Evolutionary conservation across 306 rosid species (phyloP).

Genomic region (Fagus sylvatica): DNA sequence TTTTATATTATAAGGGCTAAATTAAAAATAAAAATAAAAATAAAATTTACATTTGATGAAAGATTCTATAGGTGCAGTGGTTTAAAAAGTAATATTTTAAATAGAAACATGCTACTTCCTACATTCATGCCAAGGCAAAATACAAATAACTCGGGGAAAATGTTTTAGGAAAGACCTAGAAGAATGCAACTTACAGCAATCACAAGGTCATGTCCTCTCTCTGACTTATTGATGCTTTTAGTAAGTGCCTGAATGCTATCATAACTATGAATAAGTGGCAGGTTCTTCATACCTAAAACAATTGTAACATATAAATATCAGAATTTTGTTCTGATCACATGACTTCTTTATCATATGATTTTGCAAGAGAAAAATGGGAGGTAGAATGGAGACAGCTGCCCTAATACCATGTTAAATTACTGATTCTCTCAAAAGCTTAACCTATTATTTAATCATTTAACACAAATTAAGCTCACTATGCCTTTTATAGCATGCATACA

Average conservation of each 20-base stretch:
- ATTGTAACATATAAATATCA: conserved; percentile 17
- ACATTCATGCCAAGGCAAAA: neutral
- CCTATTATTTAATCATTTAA: too few species aligned
- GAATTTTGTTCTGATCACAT: conserved; percentile 6
- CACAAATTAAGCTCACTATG: neutral
- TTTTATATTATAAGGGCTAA: too few species aligned
- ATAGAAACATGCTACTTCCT: neutral
- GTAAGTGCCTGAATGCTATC: conserved; percentile 75
- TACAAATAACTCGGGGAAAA: conserved; percentile 2
- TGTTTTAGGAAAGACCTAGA: conserved; percentile 10
- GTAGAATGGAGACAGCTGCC: too few species aligned
- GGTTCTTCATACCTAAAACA: conserved; percentile 68
- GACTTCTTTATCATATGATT: conserved; percentile 4
- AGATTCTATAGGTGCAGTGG: conserved; percentile 4
- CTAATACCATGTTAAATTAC: too few species aligned
- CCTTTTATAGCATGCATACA: neutral
- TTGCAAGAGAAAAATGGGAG: neutral
- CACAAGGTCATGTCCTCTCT: conserved; percentile 89
- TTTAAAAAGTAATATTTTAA: neutral
- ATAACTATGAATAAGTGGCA: conserved; percentile 95
- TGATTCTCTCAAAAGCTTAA: too few species aligned
- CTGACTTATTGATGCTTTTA: conserved; percentile 64
- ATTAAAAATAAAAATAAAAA: too few species aligned
- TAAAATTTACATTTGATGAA: conserved; percentile 1
- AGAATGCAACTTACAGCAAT: conserved; percentile 80